Evolutionary conservation across 2,329 filamentous ascomycete genomes (phyloP).

Genomic region (Graphium sp.): DNA sequence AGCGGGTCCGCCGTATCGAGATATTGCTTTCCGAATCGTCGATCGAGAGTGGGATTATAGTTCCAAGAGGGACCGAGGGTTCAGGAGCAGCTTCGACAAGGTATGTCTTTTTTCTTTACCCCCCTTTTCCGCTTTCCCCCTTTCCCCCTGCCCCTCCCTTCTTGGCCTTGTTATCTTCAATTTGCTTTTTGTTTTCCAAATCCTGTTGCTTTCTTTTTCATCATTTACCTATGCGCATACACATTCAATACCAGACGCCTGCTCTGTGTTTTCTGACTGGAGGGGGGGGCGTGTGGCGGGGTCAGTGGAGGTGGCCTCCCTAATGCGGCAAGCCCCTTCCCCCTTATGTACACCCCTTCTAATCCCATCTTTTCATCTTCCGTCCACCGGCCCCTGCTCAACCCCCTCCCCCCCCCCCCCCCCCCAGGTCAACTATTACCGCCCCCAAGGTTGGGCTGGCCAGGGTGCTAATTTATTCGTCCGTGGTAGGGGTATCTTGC

Average conservation of each 20-base stretch:
- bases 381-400: too few species aligned
- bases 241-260: too few species aligned
- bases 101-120: conserved; percentile 29
- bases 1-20: conserved; percentile 87
- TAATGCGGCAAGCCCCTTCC: too few species aligned
- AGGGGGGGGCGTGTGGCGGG: too few species aligned
- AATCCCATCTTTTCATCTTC: conserved; percentile 7
- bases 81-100: conserved; percentile 95
- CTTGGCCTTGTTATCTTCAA: conserved; percentile 6
- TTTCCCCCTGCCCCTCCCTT: conserved; percentile 2
- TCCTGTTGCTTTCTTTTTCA: conserved; percentile 8
- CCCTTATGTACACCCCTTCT: too few species aligned
- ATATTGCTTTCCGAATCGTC: conserved; percentile 92
- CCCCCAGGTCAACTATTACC: too few species aligned
- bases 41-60: conserved; percentile 99
- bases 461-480: conserved; percentile 7
- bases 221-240: conserved; percentile 7
- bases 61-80: conserved; percentile 84
- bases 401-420: too few species aligned
- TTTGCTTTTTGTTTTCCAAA: conserved; percentile 7
- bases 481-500: conserved; percentile 63
- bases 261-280: too few species aligned
- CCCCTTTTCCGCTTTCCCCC: conserved; percentile 1
- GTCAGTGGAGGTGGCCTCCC: too few species aligned
- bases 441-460: too few species aligned